Conservation (phyloP, 768 basidiomycete genomes). For the Sporobolomyces roseus region DNA sequence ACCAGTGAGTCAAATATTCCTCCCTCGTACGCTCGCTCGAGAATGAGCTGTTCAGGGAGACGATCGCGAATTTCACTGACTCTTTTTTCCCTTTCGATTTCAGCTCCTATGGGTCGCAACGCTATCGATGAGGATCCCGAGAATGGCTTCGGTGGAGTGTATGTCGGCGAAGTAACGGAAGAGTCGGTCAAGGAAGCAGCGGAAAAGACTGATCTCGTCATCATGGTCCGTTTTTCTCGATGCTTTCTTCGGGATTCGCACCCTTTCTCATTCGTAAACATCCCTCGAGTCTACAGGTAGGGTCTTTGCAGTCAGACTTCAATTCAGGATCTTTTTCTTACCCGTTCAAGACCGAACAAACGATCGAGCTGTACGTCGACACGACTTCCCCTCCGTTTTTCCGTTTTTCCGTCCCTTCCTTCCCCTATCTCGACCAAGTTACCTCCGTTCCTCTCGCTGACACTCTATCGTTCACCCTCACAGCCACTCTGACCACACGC, state of each 20-base stretch:
- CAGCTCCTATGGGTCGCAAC: constrained; percentile 57
- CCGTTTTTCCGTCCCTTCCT: background rate
- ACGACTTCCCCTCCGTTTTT: background rate
- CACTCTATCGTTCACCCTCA: no score
- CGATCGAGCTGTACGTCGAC: constrained; percentile 42
- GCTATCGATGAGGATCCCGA: constrained; percentile 65
- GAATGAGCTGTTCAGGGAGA: no score
- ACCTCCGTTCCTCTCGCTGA: no score
- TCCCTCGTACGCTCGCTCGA: no score
- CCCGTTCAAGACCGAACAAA: constrained; percentile 33
- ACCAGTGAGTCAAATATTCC: constrained; percentile 35
- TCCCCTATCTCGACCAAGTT: background rate
- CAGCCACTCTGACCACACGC: constrained; percentile 69
- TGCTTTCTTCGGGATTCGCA: background rate
- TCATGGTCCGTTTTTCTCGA: no score
- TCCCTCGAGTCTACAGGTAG: no score
- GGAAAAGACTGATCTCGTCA: constrained; percentile 68
- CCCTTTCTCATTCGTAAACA: background rate
- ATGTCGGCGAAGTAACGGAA: constrained; percentile 66
- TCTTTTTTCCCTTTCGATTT: background rate
- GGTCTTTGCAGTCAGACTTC: constrained; percentile 60
- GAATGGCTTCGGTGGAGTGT: constrained; percentile 69
- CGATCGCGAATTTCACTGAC: background rate
- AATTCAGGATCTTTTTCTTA: constrained; percentile 79
- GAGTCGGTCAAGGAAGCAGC: constrained; percentile 67